Evolutionary conservation across 768 basidiomycete genomes (phyloP), one percentile per base, ranked within the genome.

Genomic region (Naganishia antarctica): DNA sequence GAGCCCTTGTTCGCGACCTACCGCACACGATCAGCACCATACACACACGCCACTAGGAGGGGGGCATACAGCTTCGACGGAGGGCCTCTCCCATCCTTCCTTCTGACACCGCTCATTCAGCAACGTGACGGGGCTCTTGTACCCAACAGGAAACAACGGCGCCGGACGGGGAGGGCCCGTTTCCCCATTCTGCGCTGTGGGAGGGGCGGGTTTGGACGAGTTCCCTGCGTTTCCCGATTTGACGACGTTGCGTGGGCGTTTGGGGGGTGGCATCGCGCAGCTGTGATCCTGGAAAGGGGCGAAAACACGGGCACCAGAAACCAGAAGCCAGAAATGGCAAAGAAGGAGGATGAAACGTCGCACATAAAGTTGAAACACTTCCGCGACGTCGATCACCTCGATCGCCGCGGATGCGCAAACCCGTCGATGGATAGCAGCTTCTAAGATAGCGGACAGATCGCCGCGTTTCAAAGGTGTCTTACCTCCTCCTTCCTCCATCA

Each of bases 221-320:
- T 90, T 92, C 50, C 90, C 89, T n/a, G 89, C 87, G 75, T 91
- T 90, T 46, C 91, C 91, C 64, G 88, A 87, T 75, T 87, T 89
- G 68, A 91, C 85, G 58, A 91, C 89, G 68, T 87, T 87, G 79
- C 82, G 86, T 63, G 81, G 83, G 16, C 86, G 84, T 64, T 70
- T 67, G 28, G 71, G 73, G 2, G 76, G 76, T 16, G 76, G 71
- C 76, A 78, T 78, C 15, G 25, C 47, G 47, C 7, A 8, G 8
- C 8, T 46, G 45, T 23, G 9, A 16, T 21, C 7, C 23, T 46
- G 9, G 8, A 8, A 31, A n/a, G 4, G 48, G 4, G 31, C 9
- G 28, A 31, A 31, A 7, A n/a, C n/a, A n/a, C n/a, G n/a, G n/a
- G n/a, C n/a, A n/a, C n/a, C n/a, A n/a, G 34, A 37, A 37, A 37